Evolutionary conservation across 495 filamentous ascomycete species (phyloP), one percentile per base, ranked within the genome.

Genomic region (Poronia punctata): DNA sequence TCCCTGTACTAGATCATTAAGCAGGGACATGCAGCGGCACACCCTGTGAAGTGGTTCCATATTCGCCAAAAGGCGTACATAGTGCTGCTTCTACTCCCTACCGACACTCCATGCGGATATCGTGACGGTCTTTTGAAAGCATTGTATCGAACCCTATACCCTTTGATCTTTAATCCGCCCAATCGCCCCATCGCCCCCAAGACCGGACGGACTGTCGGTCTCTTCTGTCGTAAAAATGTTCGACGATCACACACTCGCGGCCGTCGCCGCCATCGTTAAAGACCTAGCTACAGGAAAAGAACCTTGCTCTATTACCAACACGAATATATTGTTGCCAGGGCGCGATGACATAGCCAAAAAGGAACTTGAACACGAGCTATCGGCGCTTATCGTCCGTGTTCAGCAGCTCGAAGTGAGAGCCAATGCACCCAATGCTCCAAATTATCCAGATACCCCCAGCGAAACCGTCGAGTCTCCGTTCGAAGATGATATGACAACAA

Each of bases 291-390:
- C 64, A 14, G 57, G 62, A 19, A 54, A 49, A 32, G 48, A 52
- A 23, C 25, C 48, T 7, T 49, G 52, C 19, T 34, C 57, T 30
- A 48, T 54, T 22, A 49, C 57, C 29, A 62, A 52, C 34, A 72
- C 71, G 46, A 55, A 65, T 40, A 55, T 80, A 46, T 68, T 65
- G 38, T 61, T 88, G 4, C 84, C 85, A n/a, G 84, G 85, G 43
- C 67, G 68, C 23, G 57, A 72, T 24, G 79, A 64, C 45, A 52
- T 71, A 39, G 74, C 79, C 33, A 90, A 90, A 64, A 63, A 67
- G 44, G 69, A 71, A 31, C 73, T 90, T 33, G 84, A 88, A 61
- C 66, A 66, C 41, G 84, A 87, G 56, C 72, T 90, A 35, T 74
- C 77, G 38, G 75, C 80, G 38, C 70, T 90, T 40, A 70, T 78